Evolutionary conservation across 2,329 filamentous ascomycete species (phyloP), one percentile per base, ranked within the genome.

Genomic region (Hypoxylon sp.): DNA sequence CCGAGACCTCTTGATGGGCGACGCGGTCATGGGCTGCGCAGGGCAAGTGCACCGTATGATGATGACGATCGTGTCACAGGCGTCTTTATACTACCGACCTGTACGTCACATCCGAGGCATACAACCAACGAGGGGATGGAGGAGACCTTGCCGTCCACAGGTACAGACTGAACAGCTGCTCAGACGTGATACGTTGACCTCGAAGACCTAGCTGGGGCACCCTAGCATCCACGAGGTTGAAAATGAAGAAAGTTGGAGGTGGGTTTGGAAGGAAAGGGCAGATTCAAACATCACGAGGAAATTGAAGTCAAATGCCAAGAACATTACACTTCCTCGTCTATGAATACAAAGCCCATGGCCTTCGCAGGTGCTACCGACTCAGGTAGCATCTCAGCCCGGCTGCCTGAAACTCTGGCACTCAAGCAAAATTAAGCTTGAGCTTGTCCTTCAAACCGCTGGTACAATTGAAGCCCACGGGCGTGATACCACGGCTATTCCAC

Each of bases 101-200:
- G 50, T 58, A 63, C 58, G 46, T 67, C 60, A 69, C 67, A 67
- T 67, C 64, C 64, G 67, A 69, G 67, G 64, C 55, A 60, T 57
- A 62, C 51, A 54, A 60, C 48, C 50, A 34, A 21, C 53, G 45
- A 67, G 56, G 52, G 19, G 16, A 41, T 27, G 34, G 43, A 11
- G 27, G 25, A n/a, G 53, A 27, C 39, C 23, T 54, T 57, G 46
- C 41, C 39, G 39, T 45, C 23, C 34, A 39, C 47, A 61, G 54
- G 46, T 9, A 47, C 32, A 52, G 23, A 7, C 59, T 21, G 30
- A 12, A 34, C 37, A 50, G 14, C 34, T 54, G 21, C 30, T 57
- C 23, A 21, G 39, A 29, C 25, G 19, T 63, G 34, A 61, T 69
- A 66, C 60, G 63, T 51, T 23, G 46, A 41, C 25, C n/a, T 25